Evolutionary conservation across 1,284 basidiomycete genomes (phyloP).

Genomic region (Trichosporon faecale): DNA sequence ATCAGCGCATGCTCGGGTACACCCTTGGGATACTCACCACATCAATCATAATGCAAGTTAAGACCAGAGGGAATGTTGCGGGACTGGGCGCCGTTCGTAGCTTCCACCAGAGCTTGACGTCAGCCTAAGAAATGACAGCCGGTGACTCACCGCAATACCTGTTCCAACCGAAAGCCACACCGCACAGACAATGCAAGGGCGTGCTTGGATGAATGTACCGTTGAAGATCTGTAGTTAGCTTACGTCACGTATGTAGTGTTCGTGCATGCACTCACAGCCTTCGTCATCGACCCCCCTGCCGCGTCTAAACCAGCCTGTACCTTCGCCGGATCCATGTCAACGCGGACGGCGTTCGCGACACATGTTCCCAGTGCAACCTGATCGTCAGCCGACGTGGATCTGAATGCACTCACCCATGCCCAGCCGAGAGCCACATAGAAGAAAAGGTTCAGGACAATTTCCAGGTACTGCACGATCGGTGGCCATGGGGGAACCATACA

Average conservation of each 20-base stretch:
- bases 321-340: constrained; percentile 22
- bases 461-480: constrained; percentile 45
- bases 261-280: neutral
- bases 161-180: constrained; percentile 44
- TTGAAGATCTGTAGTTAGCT: constrained; percentile 33
- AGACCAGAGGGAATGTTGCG: constrained; percentile 46
- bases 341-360: constrained; percentile 23
- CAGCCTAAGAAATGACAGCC: neutral
- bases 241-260: neutral
- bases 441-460: constrained; percentile 43
- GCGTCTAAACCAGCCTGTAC: constrained; percentile 29
- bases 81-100: constrained; percentile 48
- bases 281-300: constrained; percentile 22
- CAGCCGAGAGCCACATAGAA: constrained; percentile 44
- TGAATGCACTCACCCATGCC: constrained; percentile 35
- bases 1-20: neutral
- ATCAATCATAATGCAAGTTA: constrained; percentile 47
- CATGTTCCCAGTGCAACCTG: constrained; percentile 8
- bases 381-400: neutral
- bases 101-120: constrained; percentile 45
- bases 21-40: constrained; percentile 28
- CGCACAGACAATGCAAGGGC: constrained; percentile 40
- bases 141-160: constrained; percentile 35
- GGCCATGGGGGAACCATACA: constrained; percentile 46
- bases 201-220: constrained; percentile 47